These are phyloP conservation scores for Diphasiastrum complanatum DNA, from an alignment of 83 land plant genomes.

Conservation along the genomic window DNA sequence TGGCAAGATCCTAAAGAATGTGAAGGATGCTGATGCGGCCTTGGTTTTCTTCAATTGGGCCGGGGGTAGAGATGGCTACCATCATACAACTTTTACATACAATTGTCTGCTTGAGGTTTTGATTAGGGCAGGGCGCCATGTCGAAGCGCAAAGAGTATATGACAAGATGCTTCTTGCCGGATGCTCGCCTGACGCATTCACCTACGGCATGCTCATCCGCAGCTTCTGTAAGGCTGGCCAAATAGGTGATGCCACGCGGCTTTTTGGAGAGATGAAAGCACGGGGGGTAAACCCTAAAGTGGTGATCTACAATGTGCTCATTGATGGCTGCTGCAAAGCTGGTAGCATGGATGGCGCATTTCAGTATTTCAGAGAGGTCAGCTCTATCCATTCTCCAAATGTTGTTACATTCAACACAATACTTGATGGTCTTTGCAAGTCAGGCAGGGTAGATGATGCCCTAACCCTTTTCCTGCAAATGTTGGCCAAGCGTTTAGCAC, in stretches of 20 bases:
- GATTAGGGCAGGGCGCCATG: background rate
- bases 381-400: constrained; percentile 21
- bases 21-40: background rate
- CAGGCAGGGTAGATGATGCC: constrained; percentile 29
- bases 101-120: background rate
- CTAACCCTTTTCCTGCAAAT: constrained; percentile 24
- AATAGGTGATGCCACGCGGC: constrained; percentile 28
- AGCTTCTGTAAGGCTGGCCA: constrained; percentile 14
- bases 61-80: background rate
- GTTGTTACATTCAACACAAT: constrained; percentile 19
- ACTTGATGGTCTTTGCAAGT: constrained; percentile 18
- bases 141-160: background rate
- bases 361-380: too few relatives aligned
- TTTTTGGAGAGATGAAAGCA: constrained; percentile 32
- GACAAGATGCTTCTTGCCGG: background rate
- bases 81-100: background rate
- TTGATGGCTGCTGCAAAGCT: constrained; percentile 35
- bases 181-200: background rate
- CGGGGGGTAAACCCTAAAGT: constrained; percentile 23
- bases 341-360: too few relatives aligned
- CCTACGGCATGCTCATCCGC: background rate
- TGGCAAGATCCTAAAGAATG: background rate
- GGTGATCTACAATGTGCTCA: constrained; percentile 17
- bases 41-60: background rate
- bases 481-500: constrained; percentile 25